These are phyloP conservation scores for Wickerhamomyces strasburgensis DNA, from an alignment of 805 yeast species.

Conservation along the genomic window DNA sequence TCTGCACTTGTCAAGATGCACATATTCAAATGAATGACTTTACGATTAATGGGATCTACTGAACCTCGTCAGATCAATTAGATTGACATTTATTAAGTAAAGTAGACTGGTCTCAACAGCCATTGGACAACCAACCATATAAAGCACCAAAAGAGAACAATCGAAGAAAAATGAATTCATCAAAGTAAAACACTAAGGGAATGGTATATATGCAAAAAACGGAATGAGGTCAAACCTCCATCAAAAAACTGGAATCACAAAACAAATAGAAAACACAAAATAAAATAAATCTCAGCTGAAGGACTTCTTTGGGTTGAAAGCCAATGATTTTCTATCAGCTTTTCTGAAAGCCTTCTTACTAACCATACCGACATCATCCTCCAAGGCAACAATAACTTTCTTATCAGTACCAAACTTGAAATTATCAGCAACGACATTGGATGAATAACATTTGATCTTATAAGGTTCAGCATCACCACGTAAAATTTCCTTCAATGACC, in stretches of 20 bases:
- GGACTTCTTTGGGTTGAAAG: conserved; percentile 19
- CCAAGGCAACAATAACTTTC: conserved; percentile 67
- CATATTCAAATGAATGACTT: too few relatives aligned
- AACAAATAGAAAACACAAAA: conserved; percentile 1
- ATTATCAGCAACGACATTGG: conserved; percentile 67
- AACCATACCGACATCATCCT: conserved; percentile 72
- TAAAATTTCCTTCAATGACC: conserved; percentile 65
- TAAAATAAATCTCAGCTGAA: background rate
- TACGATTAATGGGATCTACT: too few relatives aligned
- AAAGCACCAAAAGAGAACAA: too few relatives aligned
- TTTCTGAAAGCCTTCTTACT: conserved; percentile 52
- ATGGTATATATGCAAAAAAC: too few relatives aligned
- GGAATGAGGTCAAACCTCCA: too few relatives aligned
- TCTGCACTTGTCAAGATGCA: too few relatives aligned
- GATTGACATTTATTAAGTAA: too few relatives aligned
- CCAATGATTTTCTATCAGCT: conserved; percentile 47
- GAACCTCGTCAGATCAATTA: too few relatives aligned
- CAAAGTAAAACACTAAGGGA: too few relatives aligned
- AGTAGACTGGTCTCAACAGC: too few relatives aligned
- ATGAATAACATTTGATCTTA: conserved; percentile 55
- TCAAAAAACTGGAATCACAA: background rate
- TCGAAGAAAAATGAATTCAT: too few relatives aligned
- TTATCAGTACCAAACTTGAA: conserved; percentile 71
- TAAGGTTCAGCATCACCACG: conserved; percentile 52
- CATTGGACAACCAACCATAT: too few relatives aligned